phyloP scores from a whole-genome alignment of 1,284 basidiomycete species.

The Takashimella koratensis region DNA sequence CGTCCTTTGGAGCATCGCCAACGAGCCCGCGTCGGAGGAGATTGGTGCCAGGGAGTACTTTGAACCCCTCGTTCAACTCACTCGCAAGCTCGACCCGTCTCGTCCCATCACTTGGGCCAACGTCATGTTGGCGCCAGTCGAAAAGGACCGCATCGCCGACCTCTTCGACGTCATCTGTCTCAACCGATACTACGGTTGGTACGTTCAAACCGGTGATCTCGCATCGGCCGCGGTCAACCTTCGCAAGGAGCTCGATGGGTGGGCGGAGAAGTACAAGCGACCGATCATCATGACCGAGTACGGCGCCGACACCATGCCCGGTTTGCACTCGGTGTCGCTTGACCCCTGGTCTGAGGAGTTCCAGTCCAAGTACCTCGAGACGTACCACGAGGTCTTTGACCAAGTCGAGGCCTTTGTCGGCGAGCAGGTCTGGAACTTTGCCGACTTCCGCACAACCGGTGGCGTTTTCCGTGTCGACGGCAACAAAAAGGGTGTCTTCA shows the following conservation, averaged over 20 bases:
- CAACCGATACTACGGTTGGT: slow-evolving; percentile 32
- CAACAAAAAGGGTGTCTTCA: slow-evolving; percentile 29
- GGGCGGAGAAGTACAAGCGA: slow-evolving; percentile 13
- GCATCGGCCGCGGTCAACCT: slow-evolving; percentile 15
- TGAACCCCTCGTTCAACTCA: slow-evolving; percentile 21
- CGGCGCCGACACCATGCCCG: slow-evolving; percentile 22
- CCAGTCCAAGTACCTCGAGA: slow-evolving; percentile 17
- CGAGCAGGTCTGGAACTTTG: slow-evolving; percentile 33
- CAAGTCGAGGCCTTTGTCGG: slow-evolving; percentile 20
- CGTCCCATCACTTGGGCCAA: slow-evolving; percentile 27
- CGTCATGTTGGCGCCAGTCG: slow-evolving; percentile 6
- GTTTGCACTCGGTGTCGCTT: slow-evolving; percentile 16
- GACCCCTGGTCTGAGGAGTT: slow-evolving; percentile 29
- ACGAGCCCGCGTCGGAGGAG: slow-evolving; percentile 24
- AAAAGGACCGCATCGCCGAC: slow-evolving; percentile 17
- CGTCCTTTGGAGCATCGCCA: slow-evolving; percentile 30
- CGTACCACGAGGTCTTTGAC: slow-evolving; percentile 27
- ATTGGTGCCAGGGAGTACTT: slow-evolving; percentile 19
- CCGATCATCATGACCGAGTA: slow-evolving; percentile 26
- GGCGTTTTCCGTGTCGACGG: slow-evolving; percentile 28
- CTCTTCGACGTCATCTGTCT: slow-evolving; percentile 28
- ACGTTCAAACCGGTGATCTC: slow-evolving; percentile 22
- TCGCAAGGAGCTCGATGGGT: slow-evolving; percentile 19
- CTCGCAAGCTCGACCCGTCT: slow-evolving; percentile 19
- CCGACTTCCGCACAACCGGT: slow-evolving; percentile 20